Percentiles rank a stretch among this genome's conserved stretches.
Conservation (phyloP, 495 filamentous ascomycete genomes). For the Annulohypoxylon bovei region DNA sequence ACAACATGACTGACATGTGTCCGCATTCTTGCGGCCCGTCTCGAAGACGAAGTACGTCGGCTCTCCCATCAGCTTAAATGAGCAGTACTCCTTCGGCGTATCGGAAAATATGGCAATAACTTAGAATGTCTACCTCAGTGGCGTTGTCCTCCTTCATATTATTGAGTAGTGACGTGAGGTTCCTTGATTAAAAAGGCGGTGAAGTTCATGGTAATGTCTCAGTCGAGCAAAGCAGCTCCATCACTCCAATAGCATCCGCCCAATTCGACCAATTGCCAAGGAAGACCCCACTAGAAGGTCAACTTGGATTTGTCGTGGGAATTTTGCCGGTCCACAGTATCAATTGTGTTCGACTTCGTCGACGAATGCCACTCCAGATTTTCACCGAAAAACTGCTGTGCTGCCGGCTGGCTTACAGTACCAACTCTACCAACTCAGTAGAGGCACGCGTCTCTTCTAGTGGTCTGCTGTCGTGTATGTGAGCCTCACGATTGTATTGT, state of each 20-base stretch:
- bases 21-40: conserved; percentile 5
- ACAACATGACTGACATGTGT: conserved; percentile 36
- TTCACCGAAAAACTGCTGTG: conserved; percentile 40
- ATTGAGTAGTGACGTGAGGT: conserved; percentile 23
- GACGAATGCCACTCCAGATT: conserved; percentile 33
- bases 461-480: conserved; percentile 11
- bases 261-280: conserved; percentile 35
- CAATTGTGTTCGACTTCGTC: conserved; percentile 13
- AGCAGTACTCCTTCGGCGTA: conserved; percentile 7
- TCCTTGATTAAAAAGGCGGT: conserved; percentile 30
- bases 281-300: conserved; percentile 22
- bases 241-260: conserved; percentile 20
- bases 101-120: conserved; percentile 5
- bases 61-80: neutral
- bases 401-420: conserved; percentile 23
- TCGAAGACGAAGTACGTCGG: conserved; percentile 6
- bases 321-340: conserved; percentile 24
- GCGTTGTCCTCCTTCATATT: conserved; percentile 20
- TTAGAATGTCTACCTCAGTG: conserved; percentile 14
- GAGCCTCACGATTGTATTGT: conserved; percentile 21
- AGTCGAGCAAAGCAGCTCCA: conserved; percentile 3
- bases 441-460: neutral
- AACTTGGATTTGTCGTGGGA: conserved; percentile 14
- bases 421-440: conserved; percentile 10
- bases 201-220: conserved; percentile 20